Conservation (phyloP, 371 early-diverging fungal genomes). For the Catenaria anguillulae region DNA sequence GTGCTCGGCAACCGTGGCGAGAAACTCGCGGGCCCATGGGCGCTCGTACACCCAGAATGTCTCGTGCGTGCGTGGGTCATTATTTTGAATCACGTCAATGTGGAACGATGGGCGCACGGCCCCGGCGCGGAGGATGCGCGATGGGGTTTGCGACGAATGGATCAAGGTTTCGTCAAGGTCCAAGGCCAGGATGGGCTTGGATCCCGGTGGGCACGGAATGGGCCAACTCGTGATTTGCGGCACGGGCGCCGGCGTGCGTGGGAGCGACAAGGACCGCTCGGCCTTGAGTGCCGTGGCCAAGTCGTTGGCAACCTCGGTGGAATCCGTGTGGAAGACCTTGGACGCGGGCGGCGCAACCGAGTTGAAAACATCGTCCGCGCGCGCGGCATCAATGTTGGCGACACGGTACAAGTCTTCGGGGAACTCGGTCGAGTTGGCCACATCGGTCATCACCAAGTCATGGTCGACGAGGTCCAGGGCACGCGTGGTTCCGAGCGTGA, state of each 20-base stretch:
- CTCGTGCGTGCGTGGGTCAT: background rate
- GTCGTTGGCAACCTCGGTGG: background rate
- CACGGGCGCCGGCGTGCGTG: background rate
- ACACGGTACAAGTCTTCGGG: too few species aligned
- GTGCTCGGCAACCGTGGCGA: background rate
- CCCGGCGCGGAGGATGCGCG: background rate
- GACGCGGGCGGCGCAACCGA: too few species aligned
- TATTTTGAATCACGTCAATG: background rate
- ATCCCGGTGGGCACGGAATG: too few species aligned
- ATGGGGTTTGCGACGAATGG: background rate
- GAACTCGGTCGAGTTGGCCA: too few species aligned
- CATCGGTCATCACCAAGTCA: too few species aligned
- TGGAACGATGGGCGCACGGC: background rate
- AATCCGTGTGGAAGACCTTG: too few species aligned
- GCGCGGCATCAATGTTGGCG: too few species aligned
- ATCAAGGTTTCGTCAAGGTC: slow-evolving; percentile 5
- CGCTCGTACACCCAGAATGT: slow-evolving; percentile 5
- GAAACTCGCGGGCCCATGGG: background rate
- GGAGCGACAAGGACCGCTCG: too few species aligned
- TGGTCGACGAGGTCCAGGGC: too few species aligned
- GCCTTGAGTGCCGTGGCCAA: background rate
- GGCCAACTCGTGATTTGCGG: too few species aligned
- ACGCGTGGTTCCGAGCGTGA: too few species aligned
- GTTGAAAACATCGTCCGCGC: too few species aligned
- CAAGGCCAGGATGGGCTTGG: background rate